Conservation (phyloP, 345 rosid species). For the Orychophragmus violaceus region DNA sequence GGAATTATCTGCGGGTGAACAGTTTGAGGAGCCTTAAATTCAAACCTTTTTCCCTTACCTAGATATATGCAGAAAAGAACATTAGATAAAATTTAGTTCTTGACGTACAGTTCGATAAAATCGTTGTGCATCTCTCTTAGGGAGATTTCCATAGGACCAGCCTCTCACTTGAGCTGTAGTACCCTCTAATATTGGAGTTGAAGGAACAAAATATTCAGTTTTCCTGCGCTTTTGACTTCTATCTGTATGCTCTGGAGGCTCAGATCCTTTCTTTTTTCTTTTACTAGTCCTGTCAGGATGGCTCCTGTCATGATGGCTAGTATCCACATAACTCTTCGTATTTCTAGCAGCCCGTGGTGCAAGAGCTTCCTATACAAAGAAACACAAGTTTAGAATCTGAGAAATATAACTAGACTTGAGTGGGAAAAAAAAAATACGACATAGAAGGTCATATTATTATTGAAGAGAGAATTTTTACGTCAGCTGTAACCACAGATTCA, state of each 20-base stretch:
- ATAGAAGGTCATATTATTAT: neutral
- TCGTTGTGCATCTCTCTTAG: slow-evolving; percentile 92
- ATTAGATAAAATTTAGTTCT: neutral
- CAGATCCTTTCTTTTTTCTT: slow-evolving; percentile 85
- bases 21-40: neutral
- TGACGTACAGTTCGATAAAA: slow-evolving; percentile 83
- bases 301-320: slow-evolving; percentile 54
- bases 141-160: slow-evolving; percentile 92
- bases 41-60: neutral
- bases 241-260: slow-evolving; percentile 55
- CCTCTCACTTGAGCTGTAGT: slow-evolving; percentile 95
- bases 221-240: slow-evolving; percentile 77
- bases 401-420: neutral
- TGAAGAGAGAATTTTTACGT: slow-evolving; percentile 45
- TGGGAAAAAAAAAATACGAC: neutral
- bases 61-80: neutral
- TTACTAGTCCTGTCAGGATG: slow-evolving; percentile 68
- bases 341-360: slow-evolving; percentile 97
- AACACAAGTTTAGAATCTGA: slow-evolving; percentile 16
- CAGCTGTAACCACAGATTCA: slow-evolving; percentile 78
- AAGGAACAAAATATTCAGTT: slow-evolving; percentile 57
- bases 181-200: slow-evolving; percentile 77
- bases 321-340: slow-evolving; percentile 91
- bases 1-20: neutral
- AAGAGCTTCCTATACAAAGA: slow-evolving; percentile 61